Evolutionary conservation across 2,329 filamentous ascomycete genomes (phyloP), one percentile per base, ranked within the genome.

Genomic region (Pseudogymnoascus sp.): DNA sequence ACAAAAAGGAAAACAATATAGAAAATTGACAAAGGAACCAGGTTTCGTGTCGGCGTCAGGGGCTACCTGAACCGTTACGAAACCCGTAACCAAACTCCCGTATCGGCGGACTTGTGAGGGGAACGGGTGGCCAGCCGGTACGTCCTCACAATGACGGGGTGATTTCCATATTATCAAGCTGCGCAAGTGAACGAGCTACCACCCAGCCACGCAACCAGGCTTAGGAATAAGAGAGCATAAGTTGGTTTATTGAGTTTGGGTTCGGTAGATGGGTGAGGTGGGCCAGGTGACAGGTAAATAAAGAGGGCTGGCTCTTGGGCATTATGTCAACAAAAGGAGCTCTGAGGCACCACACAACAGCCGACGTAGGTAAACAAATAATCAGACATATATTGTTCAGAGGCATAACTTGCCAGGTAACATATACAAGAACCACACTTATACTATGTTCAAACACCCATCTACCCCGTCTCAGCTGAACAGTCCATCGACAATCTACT

Each of bases 401-500:
- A 19, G 26, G 26, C 46, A 19, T 56, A 56, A 56, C n/a, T 33
- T 56, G 26, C 46, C 46, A 56, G 11, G 26, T 31, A 56, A 56
- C 33, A 56, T 56, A 56, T 56, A 56, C 46, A 56, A 7, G 46
- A 56, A 56, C 26, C 46, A 56, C 46, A 13, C 17, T 26, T 46
- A 56, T 19, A 17, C 15, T 31, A 56, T 31, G 46, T 56, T 31
- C n/a, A 33, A 56, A 53, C 46, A 31, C 9, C 26, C 26, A 53
- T 17, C n/a, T 7, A 19, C 5, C 10, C n/a, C 33, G 46, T 15
- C 26, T 19, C 10, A 19, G n/a, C 33, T n/a, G 9, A 33, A 56
- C 26, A 56, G 19, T 7, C 26, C 46, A 31, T 19, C n/a, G n/a
- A 56, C 46, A 17, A 17, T 21, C 60, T 44, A 65, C 35, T 65